Base-by-base conservation (phyloP, 2,329 filamentous ascomycete genomes). In the Cladosporium sp. region DNA sequence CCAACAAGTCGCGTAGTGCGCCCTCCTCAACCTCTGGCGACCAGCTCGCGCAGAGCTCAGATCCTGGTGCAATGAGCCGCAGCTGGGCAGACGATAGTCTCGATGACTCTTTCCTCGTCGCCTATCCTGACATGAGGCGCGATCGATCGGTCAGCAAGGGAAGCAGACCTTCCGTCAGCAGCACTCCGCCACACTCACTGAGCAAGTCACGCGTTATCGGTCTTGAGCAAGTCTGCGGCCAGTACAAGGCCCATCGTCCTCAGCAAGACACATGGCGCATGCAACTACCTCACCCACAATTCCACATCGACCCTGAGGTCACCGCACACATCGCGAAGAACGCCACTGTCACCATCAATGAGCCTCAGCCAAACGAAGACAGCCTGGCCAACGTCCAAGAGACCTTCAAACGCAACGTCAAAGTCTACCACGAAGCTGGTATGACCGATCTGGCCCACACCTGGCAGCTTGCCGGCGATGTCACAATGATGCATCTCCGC, bases 31-130 rank as follows among this genome's bases (percentile, higher is more conserved):
- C 20, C 17, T 40, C 42, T n/a, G 40, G 40, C n/a, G 52, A 55
- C 8, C 52, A 55, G n/a, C 25, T 45, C 9, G 63, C 63, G 53
- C 60, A 60, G 35, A 67, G 61, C 58, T 64, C 68, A 12, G 77
- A 79, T 73, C 58, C 74, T 13, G 57, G 51, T 17, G 60, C 66
- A 22, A 56, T 69, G 20, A 70, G 68, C 60, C 64, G 71, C 25
- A 75, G 78, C 52, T 80, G 81, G 24, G 77, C 75, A 34, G 83
- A 86, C 64, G 83, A 85, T 61, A 78, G 77, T 56, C 68, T 82
- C 13, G 82, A 84, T 64, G 82, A 85, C 52, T 76, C 75, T 36
- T 78, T 80, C 56, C 71, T 83, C n/a, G 74, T 75, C 58, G 75
- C 78, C 4, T 45, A 61, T 12, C 63, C 65, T 50, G 45, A 57